Percentiles rank a stretch among this genome's conserved stretches.
Evolutionary conservation across 306 rosid genomes (phyloP).

Genomic region (Vigna angularis): DNA sequence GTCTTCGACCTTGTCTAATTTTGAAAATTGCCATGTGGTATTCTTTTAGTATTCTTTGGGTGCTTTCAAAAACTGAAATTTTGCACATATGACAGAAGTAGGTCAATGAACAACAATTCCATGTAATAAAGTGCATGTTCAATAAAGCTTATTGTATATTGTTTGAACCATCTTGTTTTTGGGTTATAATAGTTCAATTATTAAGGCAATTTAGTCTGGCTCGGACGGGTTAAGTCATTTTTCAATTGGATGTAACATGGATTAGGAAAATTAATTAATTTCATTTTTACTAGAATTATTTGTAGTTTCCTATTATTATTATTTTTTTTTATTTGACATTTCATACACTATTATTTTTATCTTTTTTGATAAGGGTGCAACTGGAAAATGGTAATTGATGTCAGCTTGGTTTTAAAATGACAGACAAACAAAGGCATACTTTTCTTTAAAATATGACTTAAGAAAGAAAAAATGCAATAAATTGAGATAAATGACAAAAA

Average conservation of each 20-base stretch:
- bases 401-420: not conserved
- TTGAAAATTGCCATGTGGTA: not conserved
- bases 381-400: not conserved
- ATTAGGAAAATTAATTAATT: not conserved
- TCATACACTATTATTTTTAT: not conserved
- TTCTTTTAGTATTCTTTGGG: slow-evolving; percentile 14
- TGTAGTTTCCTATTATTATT: not conserved
- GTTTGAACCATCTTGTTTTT: not conserved
- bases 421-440: not conserved
- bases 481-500: not conserved
- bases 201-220: slow-evolving; percentile 8
- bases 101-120: slow-evolving; percentile 9
- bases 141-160: slow-evolving; percentile 13
- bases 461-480: not conserved
- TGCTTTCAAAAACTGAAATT: slow-evolving; percentile 15
- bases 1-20: slow-evolving; percentile 34
- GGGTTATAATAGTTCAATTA: slow-evolving; percentile 1
- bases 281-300: not conserved
- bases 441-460: not conserved
- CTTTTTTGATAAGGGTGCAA: not conserved
- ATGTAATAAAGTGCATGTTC: slow-evolving; percentile 1
- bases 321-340: not conserved
- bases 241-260: not conserved
- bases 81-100: not conserved
- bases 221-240: not conserved